These are phyloP conservation scores for Cymbidium sinense DNA, from an alignment of 106 monocot species.

Conservation along the genomic window DNA sequence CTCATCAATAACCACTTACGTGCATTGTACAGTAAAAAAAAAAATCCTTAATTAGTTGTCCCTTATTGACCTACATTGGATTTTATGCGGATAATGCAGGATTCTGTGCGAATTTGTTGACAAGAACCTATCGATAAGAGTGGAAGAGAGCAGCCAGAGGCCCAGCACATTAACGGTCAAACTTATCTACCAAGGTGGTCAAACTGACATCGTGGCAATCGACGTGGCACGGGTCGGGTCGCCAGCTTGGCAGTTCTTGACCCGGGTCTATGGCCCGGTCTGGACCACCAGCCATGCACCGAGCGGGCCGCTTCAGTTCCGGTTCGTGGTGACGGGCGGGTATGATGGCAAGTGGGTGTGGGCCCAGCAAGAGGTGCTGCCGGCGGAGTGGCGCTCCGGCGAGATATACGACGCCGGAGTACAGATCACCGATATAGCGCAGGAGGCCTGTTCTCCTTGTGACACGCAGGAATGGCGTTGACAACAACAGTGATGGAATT, in stretches of 20 bases:
- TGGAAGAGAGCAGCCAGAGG: constrained; percentile 59
- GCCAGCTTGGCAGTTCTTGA: constrained; percentile 63
- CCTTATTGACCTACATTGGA: too few relatives aligned
- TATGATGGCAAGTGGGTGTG: constrained; percentile 88
- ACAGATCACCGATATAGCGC: constrained; percentile 71
- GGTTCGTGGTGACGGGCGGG: constrained; percentile 70
- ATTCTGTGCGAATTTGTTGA: constrained; percentile 61
- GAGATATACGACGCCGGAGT: constrained; percentile 63
- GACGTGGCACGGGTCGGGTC: constrained; percentile 41
- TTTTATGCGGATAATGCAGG: constrained; percentile 18
- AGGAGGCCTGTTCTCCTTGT: constrained; percentile 65
- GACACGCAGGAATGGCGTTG: constrained; percentile 25
- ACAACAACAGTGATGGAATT: too few relatives aligned
- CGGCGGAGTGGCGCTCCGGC: constrained; percentile 57
- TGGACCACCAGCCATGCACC: constrained; percentile 57
- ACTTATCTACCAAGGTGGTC: constrained; percentile 80
- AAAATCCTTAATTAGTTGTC: too few relatives aligned
- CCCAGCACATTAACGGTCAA: constrained; percentile 50
- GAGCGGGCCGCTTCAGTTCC: constrained; percentile 65
- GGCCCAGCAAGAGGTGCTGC: constrained; percentile 55
- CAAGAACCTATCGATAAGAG: constrained; percentile 55
- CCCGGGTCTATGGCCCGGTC: constrained; percentile 43
- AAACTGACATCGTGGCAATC: constrained; percentile 66
- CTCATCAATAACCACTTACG: too few relatives aligned
- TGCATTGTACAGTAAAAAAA: too few relatives aligned